Evolutionary conservation across 1,284 basidiomycete species (phyloP).

Genomic region (Cutaneotrichosporon sp.): DNA sequence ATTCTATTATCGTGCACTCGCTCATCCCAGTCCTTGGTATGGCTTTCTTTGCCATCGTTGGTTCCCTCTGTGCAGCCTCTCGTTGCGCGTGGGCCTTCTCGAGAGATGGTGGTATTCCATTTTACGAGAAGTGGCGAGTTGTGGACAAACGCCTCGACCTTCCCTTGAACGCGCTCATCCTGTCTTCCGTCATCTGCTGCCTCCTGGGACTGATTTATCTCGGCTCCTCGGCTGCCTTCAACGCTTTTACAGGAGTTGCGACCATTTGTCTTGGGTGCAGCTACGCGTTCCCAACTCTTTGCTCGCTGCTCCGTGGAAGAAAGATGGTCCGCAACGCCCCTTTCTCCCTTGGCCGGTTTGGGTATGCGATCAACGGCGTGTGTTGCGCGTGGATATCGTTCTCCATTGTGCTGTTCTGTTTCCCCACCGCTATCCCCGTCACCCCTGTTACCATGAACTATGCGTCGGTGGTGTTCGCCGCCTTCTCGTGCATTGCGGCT

Average conservation of each 20-base stretch:
- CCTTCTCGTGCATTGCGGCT: conserved; percentile 55
- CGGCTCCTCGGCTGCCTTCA: conserved; percentile 42
- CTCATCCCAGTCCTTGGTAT: conserved; percentile 46
- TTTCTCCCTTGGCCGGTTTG: conserved; percentile 41
- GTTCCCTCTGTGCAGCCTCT: conserved; percentile 43
- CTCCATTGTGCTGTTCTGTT: conserved; percentile 16
- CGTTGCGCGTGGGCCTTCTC: conserved; percentile 35
- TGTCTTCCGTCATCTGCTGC: conserved; percentile 44
- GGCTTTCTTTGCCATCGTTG: conserved; percentile 50
- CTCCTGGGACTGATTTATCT: conserved; percentile 48
- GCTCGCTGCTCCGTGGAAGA: conserved; percentile 43
- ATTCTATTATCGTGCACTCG: no score
- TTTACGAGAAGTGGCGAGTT: conserved; percentile 34
- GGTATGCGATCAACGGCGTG: conserved; percentile 38
- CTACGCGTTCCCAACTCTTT: conserved; percentile 47
- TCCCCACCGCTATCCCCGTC: conserved; percentile 30
- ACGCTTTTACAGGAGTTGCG: conserved; percentile 40
- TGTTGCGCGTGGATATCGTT: conserved; percentile 13
- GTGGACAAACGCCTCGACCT: conserved; percentile 44
- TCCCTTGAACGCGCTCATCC: conserved; percentile 47
- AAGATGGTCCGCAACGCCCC: conserved; percentile 36
- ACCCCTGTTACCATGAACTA: conserved; percentile 41
- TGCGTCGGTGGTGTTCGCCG: conserved; percentile 60
- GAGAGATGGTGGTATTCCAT: conserved; percentile 50
- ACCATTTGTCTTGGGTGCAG: conserved; percentile 39